These are phyloP conservation scores for Cladorrhinum sp. DNA, from an alignment of 2,329 filamentous ascomycete species.

Conservation along the genomic window DNA sequence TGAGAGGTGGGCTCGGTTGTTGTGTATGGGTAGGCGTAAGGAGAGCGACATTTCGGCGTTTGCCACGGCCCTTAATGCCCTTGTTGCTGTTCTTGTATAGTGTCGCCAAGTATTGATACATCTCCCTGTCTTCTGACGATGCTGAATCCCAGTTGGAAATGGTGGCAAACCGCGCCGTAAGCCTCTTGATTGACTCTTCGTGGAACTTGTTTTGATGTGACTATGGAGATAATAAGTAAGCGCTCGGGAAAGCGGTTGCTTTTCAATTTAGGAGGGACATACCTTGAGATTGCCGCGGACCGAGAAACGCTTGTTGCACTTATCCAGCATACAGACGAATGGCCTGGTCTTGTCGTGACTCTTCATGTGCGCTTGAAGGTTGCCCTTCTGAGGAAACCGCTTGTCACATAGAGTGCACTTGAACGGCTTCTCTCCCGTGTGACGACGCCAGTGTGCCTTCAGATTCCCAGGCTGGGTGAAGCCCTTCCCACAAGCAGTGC, in stretches of 20 bases:
- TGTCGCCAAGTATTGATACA: slow-evolving; percentile 79
- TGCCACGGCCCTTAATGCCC: slow-evolving; percentile 93
- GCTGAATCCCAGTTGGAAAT: slow-evolving; percentile 61
- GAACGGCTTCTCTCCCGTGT: slow-evolving; percentile 84
- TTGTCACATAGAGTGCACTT: slow-evolving; percentile 77
- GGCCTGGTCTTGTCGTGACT: slow-evolving; percentile 76
- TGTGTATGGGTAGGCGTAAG: slow-evolving; percentile 11
- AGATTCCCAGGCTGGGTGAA: slow-evolving; percentile 92
- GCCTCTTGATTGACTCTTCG: slow-evolving; percentile 63
- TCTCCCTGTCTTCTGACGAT: slow-evolving; percentile 65
- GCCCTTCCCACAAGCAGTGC: slow-evolving; percentile 70
- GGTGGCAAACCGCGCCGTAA: slow-evolving; percentile 69
- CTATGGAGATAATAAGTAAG: slow-evolving; percentile 38
- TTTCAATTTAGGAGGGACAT: slow-evolving; percentile 20
- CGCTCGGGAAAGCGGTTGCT: background rate
- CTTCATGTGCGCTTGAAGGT: slow-evolving; percentile 78
- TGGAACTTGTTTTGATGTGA: slow-evolving; percentile 96
- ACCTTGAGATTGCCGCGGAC: slow-evolving; percentile 92
- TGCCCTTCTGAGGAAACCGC: slow-evolving; percentile 79
- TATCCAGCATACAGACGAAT: slow-evolving; percentile 76
- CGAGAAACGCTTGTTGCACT: slow-evolving; percentile 84
- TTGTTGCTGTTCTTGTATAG: slow-evolving; percentile 99
- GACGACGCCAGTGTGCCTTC: slow-evolving; percentile 82
- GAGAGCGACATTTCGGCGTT: slow-evolving; percentile 64
- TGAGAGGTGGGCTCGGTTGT: slow-evolving; percentile 9